These are phyloP conservation scores for Agaricus bisporus DNA, from an alignment of 768 basidiomycete genomes.

Conservation along the genomic window DNA sequence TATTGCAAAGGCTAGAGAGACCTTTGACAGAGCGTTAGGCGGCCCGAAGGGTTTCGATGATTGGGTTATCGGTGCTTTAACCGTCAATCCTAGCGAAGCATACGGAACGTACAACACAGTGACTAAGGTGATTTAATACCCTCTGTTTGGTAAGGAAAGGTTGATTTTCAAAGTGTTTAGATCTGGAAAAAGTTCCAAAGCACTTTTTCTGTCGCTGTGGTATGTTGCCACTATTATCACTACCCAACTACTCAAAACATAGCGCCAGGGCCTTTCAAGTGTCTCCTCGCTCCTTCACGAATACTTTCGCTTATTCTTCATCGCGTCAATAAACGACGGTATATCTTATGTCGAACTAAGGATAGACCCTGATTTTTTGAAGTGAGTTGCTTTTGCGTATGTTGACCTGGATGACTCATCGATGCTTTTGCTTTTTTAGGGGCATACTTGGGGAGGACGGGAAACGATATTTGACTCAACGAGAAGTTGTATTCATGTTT, in stretches of 20 bases:
- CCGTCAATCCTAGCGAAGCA: conserved; percentile 65
- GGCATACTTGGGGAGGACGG: conserved; percentile 55
- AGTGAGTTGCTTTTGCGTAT: conserved; percentile 29
- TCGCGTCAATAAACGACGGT: conserved; percentile 60
- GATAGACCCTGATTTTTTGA: conserved; percentile 49
- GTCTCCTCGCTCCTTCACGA: conserved; percentile 54
- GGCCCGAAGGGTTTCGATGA: conserved; percentile 63
- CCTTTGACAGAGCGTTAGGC: conserved; percentile 45
- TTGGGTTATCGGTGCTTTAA: conserved; percentile 55
- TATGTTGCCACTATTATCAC: conserved; percentile 20
- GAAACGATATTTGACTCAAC: conserved; percentile 48
- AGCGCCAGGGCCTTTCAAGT: conserved; percentile 33
- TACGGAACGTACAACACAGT: conserved; percentile 70
- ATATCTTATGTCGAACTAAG: conserved; percentile 67
- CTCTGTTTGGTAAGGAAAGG: background rate
- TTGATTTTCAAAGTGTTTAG: conserved; percentile 24
- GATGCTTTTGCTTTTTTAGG: conserved; percentile 22
- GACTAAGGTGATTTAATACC: conserved; percentile 41
- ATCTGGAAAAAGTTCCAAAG: conserved; percentile 72
- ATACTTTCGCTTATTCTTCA: conserved; percentile 60
- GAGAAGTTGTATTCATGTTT: conserved; percentile 53
- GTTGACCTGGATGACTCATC: background rate
- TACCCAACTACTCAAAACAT: no score
- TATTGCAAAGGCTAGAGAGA: conserved; percentile 43
- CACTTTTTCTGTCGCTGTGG: conserved; percentile 44